Conservation (phyloP, 495 filamentous ascomycete species). For the Lophiostoma macrostomum region DNA sequence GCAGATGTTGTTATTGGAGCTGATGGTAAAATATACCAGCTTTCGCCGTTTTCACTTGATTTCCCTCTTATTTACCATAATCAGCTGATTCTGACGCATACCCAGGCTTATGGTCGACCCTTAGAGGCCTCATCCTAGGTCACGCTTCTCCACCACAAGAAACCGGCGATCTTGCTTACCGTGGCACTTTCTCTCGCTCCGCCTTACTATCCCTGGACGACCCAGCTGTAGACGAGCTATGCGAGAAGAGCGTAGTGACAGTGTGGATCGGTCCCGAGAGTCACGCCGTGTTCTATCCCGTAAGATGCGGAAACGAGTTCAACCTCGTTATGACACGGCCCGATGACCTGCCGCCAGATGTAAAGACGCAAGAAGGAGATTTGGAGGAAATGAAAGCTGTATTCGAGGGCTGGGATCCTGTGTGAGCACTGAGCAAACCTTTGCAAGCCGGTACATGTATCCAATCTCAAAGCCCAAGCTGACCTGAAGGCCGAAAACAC, state of each 20-base stretch:
- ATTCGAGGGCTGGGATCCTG: constrained; percentile 30
- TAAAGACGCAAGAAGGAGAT: constrained; percentile 8
- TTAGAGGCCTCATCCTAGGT: neutral
- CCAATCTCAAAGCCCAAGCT: constrained; percentile 1
- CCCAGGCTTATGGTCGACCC: constrained; percentile 3
- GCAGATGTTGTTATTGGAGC: constrained; percentile 16
- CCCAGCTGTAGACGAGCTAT: neutral
- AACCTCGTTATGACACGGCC: constrained; percentile 18
- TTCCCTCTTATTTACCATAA: too few species aligned
- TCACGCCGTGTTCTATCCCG: constrained; percentile 25
- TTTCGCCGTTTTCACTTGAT: neutral
- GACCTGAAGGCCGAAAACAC: neutral
- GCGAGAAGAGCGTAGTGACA: neutral
- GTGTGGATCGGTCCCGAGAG: constrained; percentile 17
- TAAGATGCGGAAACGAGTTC: constrained; percentile 5
- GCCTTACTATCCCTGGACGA: neutral
- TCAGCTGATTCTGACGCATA: neutral
- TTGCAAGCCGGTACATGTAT: neutral
- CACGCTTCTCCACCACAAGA: constrained; percentile 6
- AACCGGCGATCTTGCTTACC: constrained; percentile 17
- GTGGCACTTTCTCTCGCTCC: neutral
- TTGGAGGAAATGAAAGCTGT: constrained; percentile 9
- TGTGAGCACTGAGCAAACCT: neutral
- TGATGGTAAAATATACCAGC: constrained; percentile 5
- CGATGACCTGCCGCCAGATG: constrained; percentile 10